phyloP scores from a whole-genome alignment of 495 filamentous ascomycete genomes.

The Penicillium angulare region DNA sequence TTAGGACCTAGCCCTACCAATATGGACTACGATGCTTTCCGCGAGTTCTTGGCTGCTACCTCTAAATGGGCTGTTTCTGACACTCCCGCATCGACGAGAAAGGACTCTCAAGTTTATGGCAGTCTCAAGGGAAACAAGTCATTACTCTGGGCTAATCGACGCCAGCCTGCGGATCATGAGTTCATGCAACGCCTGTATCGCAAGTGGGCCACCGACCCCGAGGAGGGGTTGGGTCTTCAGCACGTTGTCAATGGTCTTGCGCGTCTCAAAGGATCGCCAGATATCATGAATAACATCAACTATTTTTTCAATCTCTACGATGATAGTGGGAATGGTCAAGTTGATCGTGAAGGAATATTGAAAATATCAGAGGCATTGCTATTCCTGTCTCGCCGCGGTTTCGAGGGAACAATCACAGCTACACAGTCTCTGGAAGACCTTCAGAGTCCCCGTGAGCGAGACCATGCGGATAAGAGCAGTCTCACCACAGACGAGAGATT shows the following conservation, averaged over 20 bases:
- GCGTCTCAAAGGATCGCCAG: slow-evolving; percentile 82
- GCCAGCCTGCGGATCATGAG: slow-evolving; percentile 88
- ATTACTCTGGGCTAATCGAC: slow-evolving; percentile 71
- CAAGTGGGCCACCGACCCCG: slow-evolving; percentile 79
- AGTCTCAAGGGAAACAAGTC: slow-evolving; percentile 48
- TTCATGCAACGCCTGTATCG: slow-evolving; percentile 88
- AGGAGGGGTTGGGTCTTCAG: slow-evolving; percentile 74
- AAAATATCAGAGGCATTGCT: slow-evolving; percentile 91
- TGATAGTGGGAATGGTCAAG: slow-evolving; percentile 83
- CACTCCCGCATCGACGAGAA: slow-evolving; percentile 57
- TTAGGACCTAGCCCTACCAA: slow-evolving; percentile 81
- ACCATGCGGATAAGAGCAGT: slow-evolving; percentile 29
- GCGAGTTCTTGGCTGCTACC: slow-evolving; percentile 87
- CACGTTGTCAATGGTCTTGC: slow-evolving; percentile 90
- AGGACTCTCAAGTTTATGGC: slow-evolving; percentile 54
- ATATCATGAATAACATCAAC: slow-evolving; percentile 95
- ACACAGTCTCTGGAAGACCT: slow-evolving; percentile 39
- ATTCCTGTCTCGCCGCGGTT: slow-evolving; percentile 83
- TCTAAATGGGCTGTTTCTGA: slow-evolving; percentile 91
- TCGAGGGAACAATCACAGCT: slow-evolving; percentile 68
- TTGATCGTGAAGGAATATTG: slow-evolving; percentile 96
- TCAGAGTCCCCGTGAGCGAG: slow-evolving; percentile 20
- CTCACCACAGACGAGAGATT: slow-evolving; percentile 72
- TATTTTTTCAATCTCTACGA: slow-evolving; percentile 98
- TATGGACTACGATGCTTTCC: slow-evolving; percentile 96